Evolutionary conservation across 1,139 yeast species (phyloP).

Genomic region (Hansenula sp.): DNA sequence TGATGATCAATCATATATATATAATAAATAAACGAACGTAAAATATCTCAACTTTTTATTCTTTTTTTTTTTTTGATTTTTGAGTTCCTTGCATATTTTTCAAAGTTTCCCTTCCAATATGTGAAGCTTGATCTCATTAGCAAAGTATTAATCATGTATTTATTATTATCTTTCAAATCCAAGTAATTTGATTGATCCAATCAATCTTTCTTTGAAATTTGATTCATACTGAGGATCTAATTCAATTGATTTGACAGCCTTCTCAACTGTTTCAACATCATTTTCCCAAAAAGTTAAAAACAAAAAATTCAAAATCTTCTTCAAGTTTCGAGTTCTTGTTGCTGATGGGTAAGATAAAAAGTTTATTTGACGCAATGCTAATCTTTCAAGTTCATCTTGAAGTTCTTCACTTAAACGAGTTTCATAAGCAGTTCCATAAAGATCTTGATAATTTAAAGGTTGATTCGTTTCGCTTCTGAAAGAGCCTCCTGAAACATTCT

Average conservation of each 20-base stretch:
- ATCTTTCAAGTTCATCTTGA: slow-evolving; percentile 10
- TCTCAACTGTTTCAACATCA: slow-evolving; percentile 22
- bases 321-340: slow-evolving; percentile 27
- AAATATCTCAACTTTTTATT: too few species aligned
- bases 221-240: slow-evolving; percentile 23
- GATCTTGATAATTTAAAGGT: background rate
- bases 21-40: too few species aligned
- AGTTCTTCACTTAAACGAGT: background rate
- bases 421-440: background rate
- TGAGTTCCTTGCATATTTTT: too few species aligned
- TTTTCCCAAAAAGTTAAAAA: slow-evolving; percentile 30
- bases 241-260: slow-evolving; percentile 23
- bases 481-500: background rate
- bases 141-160: too few species aligned
- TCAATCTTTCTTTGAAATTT: slow-evolving; percentile 27
- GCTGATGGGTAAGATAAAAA: slow-evolving; percentile 29
- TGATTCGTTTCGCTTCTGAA: too few species aligned
- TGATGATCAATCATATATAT: too few species aligned
- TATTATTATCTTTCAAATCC: slow-evolving; percentile 25
- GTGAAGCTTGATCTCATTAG: too few species aligned
- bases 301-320: slow-evolving; percentile 28
- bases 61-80: too few species aligned
- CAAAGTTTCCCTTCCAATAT: too few species aligned
- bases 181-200: slow-evolving; percentile 28
- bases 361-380: slow-evolving; percentile 27